These are phyloP conservation scores for Crithidia acanthocephali DNA, from an alignment of 208 protist species.

Conservation along the genomic window DNA sequence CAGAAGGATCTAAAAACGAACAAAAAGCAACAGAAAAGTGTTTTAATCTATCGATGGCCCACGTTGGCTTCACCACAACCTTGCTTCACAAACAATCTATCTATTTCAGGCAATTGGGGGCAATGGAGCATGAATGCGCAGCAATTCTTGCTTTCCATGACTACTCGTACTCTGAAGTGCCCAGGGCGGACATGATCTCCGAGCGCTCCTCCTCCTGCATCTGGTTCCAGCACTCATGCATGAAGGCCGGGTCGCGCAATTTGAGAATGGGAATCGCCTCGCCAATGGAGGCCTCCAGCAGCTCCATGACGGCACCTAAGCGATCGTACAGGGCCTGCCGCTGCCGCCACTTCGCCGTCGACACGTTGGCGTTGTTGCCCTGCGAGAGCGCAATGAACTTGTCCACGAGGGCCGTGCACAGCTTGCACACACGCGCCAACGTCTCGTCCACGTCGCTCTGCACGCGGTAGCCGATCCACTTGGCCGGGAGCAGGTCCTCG, in stretches of 20 bases:
- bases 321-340: constrained; percentile 79
- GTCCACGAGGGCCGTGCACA: constrained; percentile 90
- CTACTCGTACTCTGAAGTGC: constrained; percentile 35
- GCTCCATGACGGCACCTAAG: constrained; percentile 86
- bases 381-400: constrained; percentile 78
- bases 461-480: constrained; percentile 89
- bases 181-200: constrained; percentile 80
- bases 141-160: too few species aligned
- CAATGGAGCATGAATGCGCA: too few species aligned
- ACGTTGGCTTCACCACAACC: too few species aligned
- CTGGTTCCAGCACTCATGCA: constrained; percentile 81
- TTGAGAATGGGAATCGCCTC: constrained; percentile 86
- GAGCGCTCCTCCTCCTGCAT: constrained; percentile 87
- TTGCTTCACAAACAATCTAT: too few species aligned
- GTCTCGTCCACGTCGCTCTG: constrained; percentile 86
- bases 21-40: constrained; percentile 19
- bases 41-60: too few species aligned
- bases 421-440: constrained; percentile 85
- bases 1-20: constrained; percentile 17
- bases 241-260: constrained; percentile 79
- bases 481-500: constrained; percentile 81
- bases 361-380: constrained; percentile 76
- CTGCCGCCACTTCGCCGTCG: constrained; percentile 89
- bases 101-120: too few species aligned
- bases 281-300: constrained; percentile 87